phyloP scores from a whole-genome alignment of 1,284 basidiomycete species.

The Puccinia coronata region DNA sequence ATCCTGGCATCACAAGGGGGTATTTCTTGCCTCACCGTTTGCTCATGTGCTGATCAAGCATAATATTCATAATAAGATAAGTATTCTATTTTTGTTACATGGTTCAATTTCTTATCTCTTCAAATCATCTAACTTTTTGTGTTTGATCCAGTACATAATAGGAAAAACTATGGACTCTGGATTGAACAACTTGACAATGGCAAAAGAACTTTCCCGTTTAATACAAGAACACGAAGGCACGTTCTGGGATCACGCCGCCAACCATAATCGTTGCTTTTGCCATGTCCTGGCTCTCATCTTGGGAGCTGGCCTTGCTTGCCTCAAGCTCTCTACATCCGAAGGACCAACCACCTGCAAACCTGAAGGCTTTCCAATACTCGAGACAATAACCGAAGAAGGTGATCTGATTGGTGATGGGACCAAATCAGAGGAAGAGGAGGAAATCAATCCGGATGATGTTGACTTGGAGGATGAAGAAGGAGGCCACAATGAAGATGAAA shows the following conservation, averaged over 20 bases:
- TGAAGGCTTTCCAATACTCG: not conserved
- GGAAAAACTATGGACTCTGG: not conserved
- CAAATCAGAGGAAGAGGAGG: not conserved
- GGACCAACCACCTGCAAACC: not conserved
- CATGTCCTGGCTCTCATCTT: too few relatives aligned
- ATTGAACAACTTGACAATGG: slow-evolving; percentile 15
- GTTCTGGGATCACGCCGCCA: not conserved
- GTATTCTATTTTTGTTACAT: not conserved
- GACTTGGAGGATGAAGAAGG: not conserved
- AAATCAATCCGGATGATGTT: not conserved
- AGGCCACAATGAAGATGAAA: not conserved
- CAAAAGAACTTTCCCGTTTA: not conserved
- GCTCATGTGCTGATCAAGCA: not conserved
- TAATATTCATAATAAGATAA: slow-evolving; percentile 18
- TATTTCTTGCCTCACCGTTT: slow-evolving; percentile 1
- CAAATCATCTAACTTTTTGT: not conserved
- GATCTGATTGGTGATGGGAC: not conserved
- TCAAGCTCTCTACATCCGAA: not conserved
- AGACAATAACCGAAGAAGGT: not conserved
- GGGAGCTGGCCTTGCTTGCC: not conserved
- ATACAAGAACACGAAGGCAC: too few relatives aligned
- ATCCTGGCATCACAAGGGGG: slow-evolving; percentile 8
- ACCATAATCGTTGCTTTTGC: not conserved
- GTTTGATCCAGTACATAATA: not conserved
- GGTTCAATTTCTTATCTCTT: too few relatives aligned